phyloP scores from a whole-genome alignment of 345 rosid genomes.

The Erysimum cheiranthoides region DNA sequence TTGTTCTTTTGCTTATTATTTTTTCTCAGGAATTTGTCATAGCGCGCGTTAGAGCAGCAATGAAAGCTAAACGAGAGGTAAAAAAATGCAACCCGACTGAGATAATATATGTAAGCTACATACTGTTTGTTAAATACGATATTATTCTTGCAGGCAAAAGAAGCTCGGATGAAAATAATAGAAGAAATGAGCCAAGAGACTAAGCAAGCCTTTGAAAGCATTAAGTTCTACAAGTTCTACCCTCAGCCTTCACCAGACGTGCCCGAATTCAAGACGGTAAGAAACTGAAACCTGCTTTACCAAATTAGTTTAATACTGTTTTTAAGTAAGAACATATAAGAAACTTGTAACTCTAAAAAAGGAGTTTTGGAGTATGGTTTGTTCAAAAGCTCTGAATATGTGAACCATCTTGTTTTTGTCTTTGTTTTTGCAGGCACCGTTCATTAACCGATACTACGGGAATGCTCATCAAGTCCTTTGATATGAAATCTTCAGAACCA shows the following conservation, averaged over 20 bases:
- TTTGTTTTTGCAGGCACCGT: constrained; percentile 68
- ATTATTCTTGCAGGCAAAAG: no score
- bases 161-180: constrained; percentile 71
- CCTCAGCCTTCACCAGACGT: constrained; percentile 68
- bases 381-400: neutral
- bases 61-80: constrained; percentile 76
- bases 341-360: no score
- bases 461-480: constrained; percentile 79
- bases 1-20: no score
- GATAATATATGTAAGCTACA: no score
- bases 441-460: constrained; percentile 87
- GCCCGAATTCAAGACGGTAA: constrained; percentile 62
- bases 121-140: no score
- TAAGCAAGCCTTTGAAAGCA: constrained; percentile 59
- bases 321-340: no score
- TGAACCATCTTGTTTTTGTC: constrained; percentile 11
- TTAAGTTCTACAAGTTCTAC: constrained; percentile 89
- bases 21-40: constrained; percentile 67
- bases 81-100: no score
- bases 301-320: no score
- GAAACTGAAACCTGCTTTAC: no score
- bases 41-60: constrained; percentile 81
- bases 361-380: neutral
- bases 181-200: constrained; percentile 84
- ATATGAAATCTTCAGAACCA: constrained; percentile 6